Evolutionary conservation across 228 moss, liverwort and hornwort genomes (phyloP).

Genomic region (Sphagnum fallax): DNA sequence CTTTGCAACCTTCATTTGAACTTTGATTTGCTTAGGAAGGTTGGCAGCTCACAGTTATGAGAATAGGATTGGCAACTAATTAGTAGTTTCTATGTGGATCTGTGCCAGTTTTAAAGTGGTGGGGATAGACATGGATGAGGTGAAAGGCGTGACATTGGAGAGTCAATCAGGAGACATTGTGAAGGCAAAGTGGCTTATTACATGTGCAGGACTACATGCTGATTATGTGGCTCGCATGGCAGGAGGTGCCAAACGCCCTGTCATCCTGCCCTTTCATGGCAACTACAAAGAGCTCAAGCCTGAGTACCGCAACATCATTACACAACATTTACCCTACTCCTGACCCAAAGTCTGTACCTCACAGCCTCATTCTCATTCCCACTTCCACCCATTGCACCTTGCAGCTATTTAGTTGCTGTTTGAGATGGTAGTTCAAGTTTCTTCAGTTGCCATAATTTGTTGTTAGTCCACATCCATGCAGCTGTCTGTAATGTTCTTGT

Average conservation of each 20-base stretch:
- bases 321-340: conserved; percentile 91
- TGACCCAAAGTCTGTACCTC: conserved; percentile 51
- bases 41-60: too few relatives aligned
- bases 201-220: conserved; percentile 66
- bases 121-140: conserved; percentile 46
- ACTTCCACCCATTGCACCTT: too few relatives aligned
- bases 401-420: too few relatives aligned
- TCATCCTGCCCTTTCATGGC: conserved; percentile 68
- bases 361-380: too few relatives aligned
- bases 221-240: conserved; percentile 77
- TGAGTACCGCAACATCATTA: conserved; percentile 49
- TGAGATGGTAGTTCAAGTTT: too few relatives aligned
- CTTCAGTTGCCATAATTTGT: too few relatives aligned
- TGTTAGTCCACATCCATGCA: too few relatives aligned
- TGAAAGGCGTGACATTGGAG: conserved; percentile 50
- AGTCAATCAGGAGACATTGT: conserved; percentile 54
- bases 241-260: conserved; percentile 61
- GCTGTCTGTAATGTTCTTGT: too few relatives aligned
- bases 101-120: conserved; percentile 53
- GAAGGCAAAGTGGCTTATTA: conserved; percentile 75
- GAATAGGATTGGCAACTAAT: too few relatives aligned
- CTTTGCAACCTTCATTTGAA: too few relatives aligned
- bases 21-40: too few relatives aligned
- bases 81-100: too few relatives aligned
- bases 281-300: conserved; percentile 75